phyloP scores from a whole-genome alignment of 2,329 filamentous ascomycete genomes.

The Pezicula rhizophila region DNA sequence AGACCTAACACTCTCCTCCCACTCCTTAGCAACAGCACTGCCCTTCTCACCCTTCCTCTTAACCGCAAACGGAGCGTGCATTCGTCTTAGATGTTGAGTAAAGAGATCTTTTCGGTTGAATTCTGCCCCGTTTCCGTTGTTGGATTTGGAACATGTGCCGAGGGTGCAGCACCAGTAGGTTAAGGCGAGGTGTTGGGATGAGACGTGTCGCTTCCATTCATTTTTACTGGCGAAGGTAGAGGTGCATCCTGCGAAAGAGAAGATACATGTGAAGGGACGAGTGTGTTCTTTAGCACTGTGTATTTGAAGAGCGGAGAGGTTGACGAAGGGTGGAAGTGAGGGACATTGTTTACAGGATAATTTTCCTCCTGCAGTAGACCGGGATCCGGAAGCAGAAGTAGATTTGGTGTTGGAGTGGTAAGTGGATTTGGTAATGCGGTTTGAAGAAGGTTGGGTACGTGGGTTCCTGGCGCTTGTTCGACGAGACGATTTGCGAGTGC shows the following conservation, averaged over 20 bases:
- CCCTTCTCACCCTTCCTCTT: slow-evolving; percentile 34
- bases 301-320: slow-evolving; percentile 37
- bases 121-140: slow-evolving; percentile 21
- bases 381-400: not conserved
- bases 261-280: slow-evolving; percentile 69
- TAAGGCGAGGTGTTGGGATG: slow-evolving; percentile 71
- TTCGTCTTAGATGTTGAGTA: slow-evolving; percentile 79
- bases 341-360: slow-evolving; percentile 14
- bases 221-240: slow-evolving; percentile 77
- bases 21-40: slow-evolving; percentile 27
- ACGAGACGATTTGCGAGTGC: slow-evolving; percentile 10
- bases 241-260: slow-evolving; percentile 69
- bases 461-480: slow-evolving; percentile 7
- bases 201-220: slow-evolving; percentile 90
- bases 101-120: slow-evolving; percentile 94
- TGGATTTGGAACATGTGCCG: slow-evolving; percentile 23
- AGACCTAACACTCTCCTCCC: slow-evolving; percentile 48
- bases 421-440: slow-evolving; percentile 10
- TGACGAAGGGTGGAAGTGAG: slow-evolving; percentile 35
- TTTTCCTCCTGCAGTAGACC: slow-evolving; percentile 1
- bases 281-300: slow-evolving; percentile 43
- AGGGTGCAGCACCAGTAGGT: slow-evolving; percentile 65
- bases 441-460: not conserved
- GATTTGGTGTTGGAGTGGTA: not conserved
- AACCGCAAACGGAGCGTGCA: slow-evolving; percentile 58